phyloP scores from a whole-genome alignment of 2,329 filamentous ascomycete species.

The Hymenoscyphus fraxineus region DNA sequence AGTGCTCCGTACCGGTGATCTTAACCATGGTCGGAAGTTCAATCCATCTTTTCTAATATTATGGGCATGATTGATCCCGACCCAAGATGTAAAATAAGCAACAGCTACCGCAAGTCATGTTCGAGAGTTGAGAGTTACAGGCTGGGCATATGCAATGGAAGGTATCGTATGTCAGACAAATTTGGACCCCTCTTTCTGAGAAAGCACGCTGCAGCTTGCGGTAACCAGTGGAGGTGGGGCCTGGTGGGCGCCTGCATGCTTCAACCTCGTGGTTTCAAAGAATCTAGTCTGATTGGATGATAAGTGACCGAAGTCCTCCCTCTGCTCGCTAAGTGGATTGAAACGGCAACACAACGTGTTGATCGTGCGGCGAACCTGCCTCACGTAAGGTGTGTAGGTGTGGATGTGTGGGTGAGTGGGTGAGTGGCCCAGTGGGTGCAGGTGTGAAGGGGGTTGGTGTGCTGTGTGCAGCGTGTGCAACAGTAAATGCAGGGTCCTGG shows the following conservation, averaged over 20 bases:
- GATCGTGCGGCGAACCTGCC: conserved; percentile 4
- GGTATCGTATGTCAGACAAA: background rate
- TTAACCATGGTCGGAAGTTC: background rate
- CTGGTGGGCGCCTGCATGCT: background rate
- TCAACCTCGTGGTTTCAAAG: background rate
- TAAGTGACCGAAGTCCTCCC: background rate
- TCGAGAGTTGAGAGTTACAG: background rate
- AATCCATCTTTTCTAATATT: background rate
- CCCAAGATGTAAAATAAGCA: background rate
- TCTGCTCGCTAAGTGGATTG: background rate
- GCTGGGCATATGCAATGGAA: background rate
- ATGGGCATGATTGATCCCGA: background rate
- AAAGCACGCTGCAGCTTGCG: background rate
- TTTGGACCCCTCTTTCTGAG: background rate
- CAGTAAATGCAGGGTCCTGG: background rate
- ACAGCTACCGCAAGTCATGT: background rate
- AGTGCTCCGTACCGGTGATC: background rate
- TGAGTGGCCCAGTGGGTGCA: background rate
- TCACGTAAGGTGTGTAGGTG: background rate
- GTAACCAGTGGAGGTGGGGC: background rate
- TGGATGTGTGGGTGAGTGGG: background rate
- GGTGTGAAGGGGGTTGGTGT: too few species aligned
- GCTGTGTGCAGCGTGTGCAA: too few species aligned
- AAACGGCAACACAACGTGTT: background rate
- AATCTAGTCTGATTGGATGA: background rate